Percentiles rank a stretch among this genome's conserved stretches.
Conservation (phyloP, 768 basidiomycete genomes). For the Kwoniella mangroviensis region DNA sequence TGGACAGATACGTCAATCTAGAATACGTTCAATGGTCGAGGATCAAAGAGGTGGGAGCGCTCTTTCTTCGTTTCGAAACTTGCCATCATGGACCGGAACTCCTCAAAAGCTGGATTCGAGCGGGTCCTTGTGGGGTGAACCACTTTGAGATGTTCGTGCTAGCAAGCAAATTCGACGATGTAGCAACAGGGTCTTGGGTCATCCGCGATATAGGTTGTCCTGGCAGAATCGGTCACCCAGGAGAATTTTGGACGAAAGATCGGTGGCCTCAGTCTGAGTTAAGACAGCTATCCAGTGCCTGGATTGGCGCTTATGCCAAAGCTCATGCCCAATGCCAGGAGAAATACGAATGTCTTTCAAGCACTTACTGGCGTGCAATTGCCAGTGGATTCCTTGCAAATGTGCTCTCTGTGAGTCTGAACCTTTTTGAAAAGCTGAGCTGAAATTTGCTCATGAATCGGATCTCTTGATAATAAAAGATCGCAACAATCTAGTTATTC, state of each 20-base stretch:
- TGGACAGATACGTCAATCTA: neutral
- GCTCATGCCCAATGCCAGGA: neutral
- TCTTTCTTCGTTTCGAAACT: neutral
- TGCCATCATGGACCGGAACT: neutral
- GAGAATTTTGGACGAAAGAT: neutral
- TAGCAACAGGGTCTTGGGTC: neutral
- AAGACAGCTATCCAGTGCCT: neutral
- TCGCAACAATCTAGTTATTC: no score
- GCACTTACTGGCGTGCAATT: neutral
- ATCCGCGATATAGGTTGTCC: neutral
- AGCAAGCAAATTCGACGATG: neutral
- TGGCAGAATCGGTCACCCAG: neutral
- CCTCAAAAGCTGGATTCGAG: neutral
- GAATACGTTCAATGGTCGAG: neutral
- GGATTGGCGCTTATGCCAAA: neutral
- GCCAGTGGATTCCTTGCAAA: neutral
- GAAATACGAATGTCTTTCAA: neutral
- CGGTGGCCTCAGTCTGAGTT: neutral
- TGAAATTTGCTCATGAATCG: no score
- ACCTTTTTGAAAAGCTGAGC: neutral
- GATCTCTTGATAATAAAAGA: no score
- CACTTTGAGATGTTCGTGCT: neutral
- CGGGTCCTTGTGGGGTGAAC: neutral
- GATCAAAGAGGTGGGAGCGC: neutral
- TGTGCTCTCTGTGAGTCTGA: neutral